Conservation (phyloP, 441 rosid genomes). For the Erysimum pusillum region DNA sequence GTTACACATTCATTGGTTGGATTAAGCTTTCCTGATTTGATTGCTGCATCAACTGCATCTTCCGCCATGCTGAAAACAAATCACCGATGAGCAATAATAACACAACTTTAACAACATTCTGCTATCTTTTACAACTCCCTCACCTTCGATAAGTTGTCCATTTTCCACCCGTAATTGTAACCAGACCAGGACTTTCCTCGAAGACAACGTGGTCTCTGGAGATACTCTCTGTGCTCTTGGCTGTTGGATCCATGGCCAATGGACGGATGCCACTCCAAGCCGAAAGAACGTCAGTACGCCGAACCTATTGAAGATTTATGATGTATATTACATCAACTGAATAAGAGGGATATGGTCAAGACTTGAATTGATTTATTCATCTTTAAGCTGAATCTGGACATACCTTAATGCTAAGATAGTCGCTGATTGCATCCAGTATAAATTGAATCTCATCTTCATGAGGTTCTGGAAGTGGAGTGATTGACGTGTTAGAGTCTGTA, state of each 20-base stretch:
- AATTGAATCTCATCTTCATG: conserved; percentile 97
- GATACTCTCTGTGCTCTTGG: conserved; percentile 90
- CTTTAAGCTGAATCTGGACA: conserved; percentile 20
- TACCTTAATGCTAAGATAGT: conserved; percentile 89
- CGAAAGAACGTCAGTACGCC: conserved; percentile 96
- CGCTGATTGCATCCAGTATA: conserved; percentile 92
- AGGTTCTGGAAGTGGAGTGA: conserved; percentile 91
- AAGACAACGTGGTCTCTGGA: conserved; percentile 93
- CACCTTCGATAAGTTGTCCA: conserved; percentile 99
- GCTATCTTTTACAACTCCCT: conserved; percentile 7
- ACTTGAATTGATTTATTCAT: not conserved
- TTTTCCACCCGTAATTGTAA: conserved; percentile 97
- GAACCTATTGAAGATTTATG: conserved; percentile 57
- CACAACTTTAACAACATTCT: conserved; percentile 10
- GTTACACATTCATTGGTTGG: conserved; percentile 73
- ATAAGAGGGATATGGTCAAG: not conserved
- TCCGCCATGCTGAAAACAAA: conserved; percentile 90
- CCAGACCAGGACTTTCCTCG: conserved; percentile 91
- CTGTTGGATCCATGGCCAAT: conserved; percentile 83
- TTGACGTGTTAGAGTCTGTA: conserved; percentile 86
- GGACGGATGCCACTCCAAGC: conserved; percentile 99
- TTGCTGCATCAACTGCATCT: conserved; percentile 92
- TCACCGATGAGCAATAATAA: conserved; percentile 8
- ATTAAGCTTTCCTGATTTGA: conserved; percentile 76
- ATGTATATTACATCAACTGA: conserved; percentile 11